phyloP scores from a whole-genome alignment of 2,329 filamentous ascomycete genomes.

The Fusarium oxysporum region DNA sequence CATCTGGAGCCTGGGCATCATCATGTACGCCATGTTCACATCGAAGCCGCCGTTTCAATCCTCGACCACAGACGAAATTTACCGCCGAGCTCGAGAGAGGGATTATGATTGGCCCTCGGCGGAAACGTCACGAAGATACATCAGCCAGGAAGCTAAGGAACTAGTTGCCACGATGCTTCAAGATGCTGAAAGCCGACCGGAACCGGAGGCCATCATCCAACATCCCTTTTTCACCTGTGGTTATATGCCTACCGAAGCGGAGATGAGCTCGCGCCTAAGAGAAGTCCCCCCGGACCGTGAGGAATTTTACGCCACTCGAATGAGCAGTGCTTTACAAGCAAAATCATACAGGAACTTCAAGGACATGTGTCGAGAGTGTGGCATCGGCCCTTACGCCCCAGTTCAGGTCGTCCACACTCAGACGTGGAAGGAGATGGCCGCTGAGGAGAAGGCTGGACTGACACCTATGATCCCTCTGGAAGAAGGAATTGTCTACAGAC shows the following conservation, averaged over 20 bases:
- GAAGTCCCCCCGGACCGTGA: conserved; percentile 67
- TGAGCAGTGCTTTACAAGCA: conserved; percentile 58
- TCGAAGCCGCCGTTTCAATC: conserved; percentile 98
- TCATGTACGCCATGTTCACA: conserved; percentile 97
- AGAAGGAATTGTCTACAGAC: conserved; percentile 72
- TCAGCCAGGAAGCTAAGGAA: conserved; percentile 81
- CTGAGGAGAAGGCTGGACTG: conserved; percentile 74
- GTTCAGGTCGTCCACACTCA: conserved; percentile 63
- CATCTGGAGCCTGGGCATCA: conserved; percentile 97
- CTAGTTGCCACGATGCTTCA: conserved; percentile 81
- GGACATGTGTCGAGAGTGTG: conserved; percentile 68
- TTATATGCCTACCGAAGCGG: conserved; percentile 73
- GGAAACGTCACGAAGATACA: conserved; percentile 74
- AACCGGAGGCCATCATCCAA: conserved; percentile 81
- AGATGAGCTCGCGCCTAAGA: conserved; percentile 69
- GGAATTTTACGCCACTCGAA: conserved; percentile 66
- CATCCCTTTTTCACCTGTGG: conserved; percentile 84
- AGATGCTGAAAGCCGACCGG: conserved; percentile 78
- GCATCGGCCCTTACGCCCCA: conserved; percentile 67
- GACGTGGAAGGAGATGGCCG: conserved; percentile 74
- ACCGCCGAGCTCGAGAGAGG: conserved; percentile 74
- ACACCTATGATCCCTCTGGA: conserved; percentile 72
- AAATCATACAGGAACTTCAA: conserved; percentile 65
- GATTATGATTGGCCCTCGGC: conserved; percentile 84
- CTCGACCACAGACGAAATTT: conserved; percentile 86